A percentile compares a stretch with the other conserved stretches of the same genome.
phyloP scores from a whole-genome alignment of 495 filamentous ascomycete species.

The Astrothelium subdiscretum region DNA sequence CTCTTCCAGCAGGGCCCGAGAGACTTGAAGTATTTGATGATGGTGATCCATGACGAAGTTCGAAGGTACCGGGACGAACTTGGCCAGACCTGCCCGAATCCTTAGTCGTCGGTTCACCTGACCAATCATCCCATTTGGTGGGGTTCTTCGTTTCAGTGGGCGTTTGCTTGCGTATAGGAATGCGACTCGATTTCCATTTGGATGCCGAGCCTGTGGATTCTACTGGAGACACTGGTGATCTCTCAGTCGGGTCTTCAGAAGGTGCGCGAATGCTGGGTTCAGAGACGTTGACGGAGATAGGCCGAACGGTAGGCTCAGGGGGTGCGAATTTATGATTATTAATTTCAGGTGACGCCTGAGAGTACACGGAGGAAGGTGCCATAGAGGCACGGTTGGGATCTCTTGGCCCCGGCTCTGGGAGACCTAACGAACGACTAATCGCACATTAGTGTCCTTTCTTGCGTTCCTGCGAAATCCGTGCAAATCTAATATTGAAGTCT shows the following conservation, averaged over 20 bases:
- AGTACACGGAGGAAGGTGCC: conserved; percentile 29
- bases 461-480: not conserved
- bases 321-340: conserved; percentile 12
- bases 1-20: not conserved
- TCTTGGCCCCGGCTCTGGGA: not conserved
- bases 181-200: not conserved
- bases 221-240: conserved; percentile 1
- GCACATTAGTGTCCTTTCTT: not conserved
- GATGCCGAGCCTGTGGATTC: not conserved
- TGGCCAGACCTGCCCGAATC: not conserved
- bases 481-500: not conserved
- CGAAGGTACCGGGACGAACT: not conserved
- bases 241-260: not conserved
- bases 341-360: conserved; percentile 29
- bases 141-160: not conserved
- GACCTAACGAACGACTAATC: not conserved
- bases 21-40: not conserved
- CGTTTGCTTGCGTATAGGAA: not conserved
- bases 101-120: conserved; percentile 3
- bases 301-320: conserved; percentile 26
- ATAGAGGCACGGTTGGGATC: not conserved
- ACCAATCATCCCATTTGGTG: conserved; percentile 1
- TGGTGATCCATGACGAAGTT: not conserved
- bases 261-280: not conserved
- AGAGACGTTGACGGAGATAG: conserved; percentile 7